Conservation (phyloP, 257 asterid genomes). For the Nyctanthes arbortristis region DNA sequence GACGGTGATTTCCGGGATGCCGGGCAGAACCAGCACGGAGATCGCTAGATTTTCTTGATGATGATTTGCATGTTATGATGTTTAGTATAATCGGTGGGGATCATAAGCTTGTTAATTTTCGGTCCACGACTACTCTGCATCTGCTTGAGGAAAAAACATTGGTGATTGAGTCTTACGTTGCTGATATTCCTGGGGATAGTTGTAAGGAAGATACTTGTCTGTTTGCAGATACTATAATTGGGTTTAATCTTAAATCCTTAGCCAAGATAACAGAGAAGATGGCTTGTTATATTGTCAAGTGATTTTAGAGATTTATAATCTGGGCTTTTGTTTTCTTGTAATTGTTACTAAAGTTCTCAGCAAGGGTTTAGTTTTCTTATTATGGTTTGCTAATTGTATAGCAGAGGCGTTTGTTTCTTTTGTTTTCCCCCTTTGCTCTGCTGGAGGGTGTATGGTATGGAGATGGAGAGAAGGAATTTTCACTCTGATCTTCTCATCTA, state of each 20-base stretch:
- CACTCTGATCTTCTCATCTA: too few relatives aligned
- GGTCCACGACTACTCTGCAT: slow-evolving; percentile 45
- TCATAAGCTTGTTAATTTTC: slow-evolving; percentile 49
- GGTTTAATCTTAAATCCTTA: slow-evolving; percentile 43
- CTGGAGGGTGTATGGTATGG: too few relatives aligned
- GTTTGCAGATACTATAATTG: slow-evolving; percentile 49
- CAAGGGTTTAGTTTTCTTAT: too few relatives aligned
- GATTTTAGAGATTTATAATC: too few relatives aligned
- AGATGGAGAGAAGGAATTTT: too few relatives aligned
- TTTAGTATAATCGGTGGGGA: slow-evolving; percentile 51
- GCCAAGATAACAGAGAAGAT: slow-evolving; percentile 38
- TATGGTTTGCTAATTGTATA: too few relatives aligned
- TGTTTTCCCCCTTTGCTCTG: too few relatives aligned
- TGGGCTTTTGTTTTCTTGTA: too few relatives aligned
- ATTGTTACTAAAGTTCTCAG: too few relatives aligned
- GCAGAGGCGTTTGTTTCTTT: too few relatives aligned
- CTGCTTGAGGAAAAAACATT: slow-evolving; percentile 31
- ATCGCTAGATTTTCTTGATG: slow-evolving; percentile 56
- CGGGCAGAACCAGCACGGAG: slow-evolving; percentile 50
- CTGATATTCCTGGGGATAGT: slow-evolving; percentile 56
- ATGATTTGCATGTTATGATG: slow-evolving; percentile 50
- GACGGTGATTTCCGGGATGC: slow-evolving; percentile 50
- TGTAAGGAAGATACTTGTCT: slow-evolving; percentile 45
- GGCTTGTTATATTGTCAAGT: not conserved
- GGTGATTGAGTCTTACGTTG: slow-evolving; percentile 56